Evolutionary conservation across 2,329 filamentous ascomycete genomes (phyloP).

Genomic region (Biscogniauxia mediterranea): DNA sequence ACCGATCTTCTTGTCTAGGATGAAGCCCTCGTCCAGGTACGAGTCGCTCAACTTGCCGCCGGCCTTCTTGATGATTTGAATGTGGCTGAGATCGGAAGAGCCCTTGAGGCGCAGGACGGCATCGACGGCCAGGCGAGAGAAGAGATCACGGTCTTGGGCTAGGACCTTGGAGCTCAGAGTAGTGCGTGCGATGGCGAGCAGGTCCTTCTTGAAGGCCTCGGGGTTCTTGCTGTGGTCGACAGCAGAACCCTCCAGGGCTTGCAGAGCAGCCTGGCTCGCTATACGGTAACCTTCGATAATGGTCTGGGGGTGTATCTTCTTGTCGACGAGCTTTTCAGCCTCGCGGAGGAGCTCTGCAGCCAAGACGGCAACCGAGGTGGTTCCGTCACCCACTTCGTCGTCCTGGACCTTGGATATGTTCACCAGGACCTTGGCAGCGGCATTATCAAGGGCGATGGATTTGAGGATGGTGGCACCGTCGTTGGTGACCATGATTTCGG

Average conservation of each 20-base stretch:
- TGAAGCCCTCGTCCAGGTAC: conserved; percentile 97
- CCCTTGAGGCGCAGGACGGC: conserved; percentile 87
- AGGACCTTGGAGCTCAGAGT: conserved; percentile 97
- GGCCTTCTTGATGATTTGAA: conserved; percentile 99
- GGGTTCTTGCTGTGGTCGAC: conserved; percentile 86
- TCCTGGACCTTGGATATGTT: conserved; percentile 99
- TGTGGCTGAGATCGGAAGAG: conserved; percentile 92
- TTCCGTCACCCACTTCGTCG: conserved; percentile 97
- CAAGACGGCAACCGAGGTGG: conserved; percentile 94
- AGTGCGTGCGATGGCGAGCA: conserved; percentile 86
- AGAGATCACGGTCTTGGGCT: conserved; percentile 89
- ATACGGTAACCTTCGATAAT: conserved; percentile 99
- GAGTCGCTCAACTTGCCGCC: conserved; percentile 97
- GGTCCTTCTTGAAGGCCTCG: conserved; percentile 83
- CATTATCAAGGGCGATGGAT: conserved; percentile 96
- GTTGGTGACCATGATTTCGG: conserved; percentile 97
- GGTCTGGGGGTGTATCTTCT: conserved; percentile 98
- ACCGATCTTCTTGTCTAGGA: conserved; percentile 97
- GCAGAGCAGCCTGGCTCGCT: conserved; percentile 84
- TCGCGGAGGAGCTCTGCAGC: conserved; percentile 93
- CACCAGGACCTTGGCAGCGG: conserved; percentile 94
- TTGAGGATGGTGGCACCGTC: conserved; percentile 98
- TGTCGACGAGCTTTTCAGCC: conserved; percentile 94
- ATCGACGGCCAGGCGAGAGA: conserved; percentile 84
- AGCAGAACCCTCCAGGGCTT: conserved; percentile 78